phyloP scores from a whole-genome alignment of 73 alveolate species.

The Halteria grandinella region DNA sequence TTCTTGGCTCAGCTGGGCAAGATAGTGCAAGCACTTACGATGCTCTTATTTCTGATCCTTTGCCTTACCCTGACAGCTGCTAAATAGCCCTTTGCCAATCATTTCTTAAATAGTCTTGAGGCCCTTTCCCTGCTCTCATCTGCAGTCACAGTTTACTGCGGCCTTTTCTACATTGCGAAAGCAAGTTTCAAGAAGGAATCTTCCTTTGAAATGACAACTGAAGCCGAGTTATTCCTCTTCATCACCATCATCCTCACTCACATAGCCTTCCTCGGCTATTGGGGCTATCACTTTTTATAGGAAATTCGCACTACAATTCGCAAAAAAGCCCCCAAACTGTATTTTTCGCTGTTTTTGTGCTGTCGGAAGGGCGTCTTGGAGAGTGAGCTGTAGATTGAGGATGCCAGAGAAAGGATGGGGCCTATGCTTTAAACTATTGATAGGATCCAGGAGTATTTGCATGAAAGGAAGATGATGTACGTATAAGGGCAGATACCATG shows the following conservation, averaged over 20 bases:
- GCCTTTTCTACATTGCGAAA: conserved; percentile 31
- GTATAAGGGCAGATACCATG: no score
- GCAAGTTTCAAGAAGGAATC: background rate
- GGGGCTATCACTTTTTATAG: background rate
- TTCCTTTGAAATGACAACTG: no score
- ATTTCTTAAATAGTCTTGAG: background rate
- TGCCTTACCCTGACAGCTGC: background rate
- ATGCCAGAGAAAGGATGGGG: no score
- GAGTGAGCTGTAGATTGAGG: background rate
- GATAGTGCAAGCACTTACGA: conserved; percentile 43
- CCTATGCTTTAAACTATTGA: no score
- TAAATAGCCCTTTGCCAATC: conserved; percentile 17
- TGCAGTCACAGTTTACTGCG: conserved; percentile 41
- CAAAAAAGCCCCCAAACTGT: conserved; percentile 27
- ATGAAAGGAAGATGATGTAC: no score
- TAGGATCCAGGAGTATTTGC: no score
- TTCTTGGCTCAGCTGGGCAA: background rate
- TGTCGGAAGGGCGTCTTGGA: conserved; percentile 11
- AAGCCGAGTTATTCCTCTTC: conserved; percentile 16
- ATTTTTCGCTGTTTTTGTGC: conserved; percentile 13
- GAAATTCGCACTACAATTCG: background rate
- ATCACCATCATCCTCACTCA: background rate
- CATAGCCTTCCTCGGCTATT: conserved; percentile 5
- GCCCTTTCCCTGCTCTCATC: background rate
- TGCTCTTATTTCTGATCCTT: conserved; percentile 1